These are phyloP conservation scores for Helianthus annuus DNA, from an alignment of 129 eudicot genomes.

Conservation along the genomic window HanXRQr2.0-SUNRISE NC_035434.2:117475833-117476332, in stretches of 20 bases:
- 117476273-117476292: background rate
- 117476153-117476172: conserved; percentile 79
- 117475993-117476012: too few species aligned
- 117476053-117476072: background rate
- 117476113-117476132: conserved; percentile 96
- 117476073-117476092: background rate
- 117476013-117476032: too few species aligned
- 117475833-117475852: too few species aligned
- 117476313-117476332: background rate
- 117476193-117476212: conserved; percentile 92
- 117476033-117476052: too few species aligned
- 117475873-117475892: too few species aligned
- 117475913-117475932: too few species aligned
- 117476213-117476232: conserved; percentile 66
- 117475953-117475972: too few species aligned
- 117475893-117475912: too few species aligned
- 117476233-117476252: background rate
- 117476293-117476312: background rate
- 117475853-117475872: too few species aligned
- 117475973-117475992: too few species aligned
- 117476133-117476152: conserved; percentile 86
- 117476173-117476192: conserved; percentile 92
- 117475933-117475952: too few species aligned
- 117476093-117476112: conserved; percentile 83
- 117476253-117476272: background rate